Evolutionary conservation across 306 rosid genomes (phyloP).

Genomic region (Carpinus fangiana): DNA sequence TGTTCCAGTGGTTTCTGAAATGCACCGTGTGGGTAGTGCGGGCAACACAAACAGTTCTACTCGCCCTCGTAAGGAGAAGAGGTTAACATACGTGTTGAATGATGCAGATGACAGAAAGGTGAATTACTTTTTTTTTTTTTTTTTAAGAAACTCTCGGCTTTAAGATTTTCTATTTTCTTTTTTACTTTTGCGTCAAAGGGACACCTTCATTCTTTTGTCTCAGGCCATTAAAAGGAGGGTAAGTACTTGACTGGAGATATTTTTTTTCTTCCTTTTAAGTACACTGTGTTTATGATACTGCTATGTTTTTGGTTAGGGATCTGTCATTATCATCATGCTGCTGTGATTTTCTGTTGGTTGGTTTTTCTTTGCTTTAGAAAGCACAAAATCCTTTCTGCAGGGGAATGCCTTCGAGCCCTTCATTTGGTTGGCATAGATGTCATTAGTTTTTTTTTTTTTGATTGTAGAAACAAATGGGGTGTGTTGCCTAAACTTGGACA

Average conservation of each 20-base stretch:
- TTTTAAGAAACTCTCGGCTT: neutral
- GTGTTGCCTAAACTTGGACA: slow-evolving; percentile 1
- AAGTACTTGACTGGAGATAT: neutral
- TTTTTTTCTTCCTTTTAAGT: neutral
- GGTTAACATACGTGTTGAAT: slow-evolving; percentile 82
- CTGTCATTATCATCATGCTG: neutral
- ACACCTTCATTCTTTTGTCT: neutral
- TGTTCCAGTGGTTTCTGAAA: slow-evolving; percentile 53
- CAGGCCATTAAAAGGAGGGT: neutral
- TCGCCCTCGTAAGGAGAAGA: slow-evolving; percentile 96
- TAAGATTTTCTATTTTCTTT: no score
- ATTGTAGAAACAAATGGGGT: neutral
- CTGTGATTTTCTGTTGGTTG: neutral
- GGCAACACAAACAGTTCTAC: slow-evolving; percentile 80
- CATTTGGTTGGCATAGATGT: slow-evolving; percentile 19
- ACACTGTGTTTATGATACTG: neutral
- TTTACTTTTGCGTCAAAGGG: slow-evolving; percentile 2
- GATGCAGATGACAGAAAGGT: slow-evolving; percentile 87
- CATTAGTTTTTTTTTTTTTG: neutral
- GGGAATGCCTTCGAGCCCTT: neutral
- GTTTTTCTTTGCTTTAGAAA: neutral
- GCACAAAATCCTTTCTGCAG: slow-evolving; percentile 16
- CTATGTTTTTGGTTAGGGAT: neutral
- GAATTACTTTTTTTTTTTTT: slow-evolving; percentile 27
- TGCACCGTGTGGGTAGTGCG: slow-evolving; percentile 99